Conservation (phyloP, 805 yeast genomes). For the Candida ipomoeae region DNA sequence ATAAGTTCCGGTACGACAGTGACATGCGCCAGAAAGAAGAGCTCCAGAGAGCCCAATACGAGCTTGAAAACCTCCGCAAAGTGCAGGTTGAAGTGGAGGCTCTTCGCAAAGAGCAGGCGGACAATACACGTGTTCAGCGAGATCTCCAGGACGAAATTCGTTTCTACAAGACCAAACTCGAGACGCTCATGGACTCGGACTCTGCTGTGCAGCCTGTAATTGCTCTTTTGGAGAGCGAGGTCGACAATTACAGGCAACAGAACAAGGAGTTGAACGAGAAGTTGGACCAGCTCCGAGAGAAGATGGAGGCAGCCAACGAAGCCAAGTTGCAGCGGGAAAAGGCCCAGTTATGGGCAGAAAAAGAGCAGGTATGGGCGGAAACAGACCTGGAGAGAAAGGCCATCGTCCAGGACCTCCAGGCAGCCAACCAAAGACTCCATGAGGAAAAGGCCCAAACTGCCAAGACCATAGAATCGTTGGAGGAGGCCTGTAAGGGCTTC, state of each 20-base stretch:
- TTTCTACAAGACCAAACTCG: conserved; percentile 28
- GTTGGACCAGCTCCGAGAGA: conserved; percentile 11
- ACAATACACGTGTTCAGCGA: conserved; percentile 32
- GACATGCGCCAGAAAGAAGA: background rate
- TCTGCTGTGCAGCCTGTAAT: conserved; percentile 12
- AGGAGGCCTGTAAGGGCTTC: conserved; percentile 26
- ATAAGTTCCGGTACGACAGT: background rate
- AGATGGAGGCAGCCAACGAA: background rate
- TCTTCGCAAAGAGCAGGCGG: conserved; percentile 33
- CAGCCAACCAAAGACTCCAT: conserved; percentile 7
- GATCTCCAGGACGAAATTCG: conserved; percentile 34
- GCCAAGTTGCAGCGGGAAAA: conserved; percentile 3
- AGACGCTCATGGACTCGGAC: conserved; percentile 19
- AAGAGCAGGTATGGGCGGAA: background rate
- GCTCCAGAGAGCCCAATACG: background rate
- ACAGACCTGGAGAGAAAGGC: conserved; percentile 4
- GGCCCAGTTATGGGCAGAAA: background rate
- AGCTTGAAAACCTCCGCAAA: conserved; percentile 8
- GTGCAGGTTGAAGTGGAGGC: conserved; percentile 36
- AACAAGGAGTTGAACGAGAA: conserved; percentile 24
- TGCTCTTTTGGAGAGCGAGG: conserved; percentile 29
- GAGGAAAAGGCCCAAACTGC: conserved; percentile 21
- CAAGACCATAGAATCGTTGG: conserved; percentile 24
- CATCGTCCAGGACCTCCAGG: conserved; percentile 10
- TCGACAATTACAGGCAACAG: conserved; percentile 27